Base-by-base conservation (phyloP, 1,139 yeast genomes). In the Debaryomycetaceae sp. region DNA sequence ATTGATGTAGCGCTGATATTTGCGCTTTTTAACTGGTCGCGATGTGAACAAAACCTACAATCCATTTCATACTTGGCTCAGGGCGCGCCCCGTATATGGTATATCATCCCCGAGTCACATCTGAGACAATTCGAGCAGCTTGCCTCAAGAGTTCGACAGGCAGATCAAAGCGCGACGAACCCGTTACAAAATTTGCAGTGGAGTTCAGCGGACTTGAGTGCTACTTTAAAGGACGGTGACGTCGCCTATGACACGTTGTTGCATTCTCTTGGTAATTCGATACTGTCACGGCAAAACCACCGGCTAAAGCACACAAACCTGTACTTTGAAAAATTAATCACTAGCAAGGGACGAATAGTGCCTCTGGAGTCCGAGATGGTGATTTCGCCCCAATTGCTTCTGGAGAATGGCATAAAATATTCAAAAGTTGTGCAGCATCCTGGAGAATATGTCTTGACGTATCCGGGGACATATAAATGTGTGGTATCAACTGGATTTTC, bases 31-130 rank as follows among this genome's bases (percentile, higher is more conserved):
- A 71, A 78, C 39, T 86, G 94, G 94, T 65, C 62, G 31, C 58
- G 71, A 31, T 92, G 80, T 43, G 95, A 83, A 41, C 90, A 79
- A 40, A 77, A 75, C 47, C 58, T 86, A 1, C 80, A 79, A 35
- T 56, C 70, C 7, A 60, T 73, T 16, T 78, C 77, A 45, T 81
- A 70, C 41, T 82, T 75, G 37, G 81, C 79, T 40, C 51, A 69
- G 31, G 94, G 94, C 6, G 77, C 77, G 4, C 55, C 68, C 16
- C 77, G 75, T 44, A 56, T 77, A n/a, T 81, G 94, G 93, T 82
- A 78, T 42, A 73, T 85, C 26, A 68, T 86, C 13, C 78, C 90
- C 0, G 85, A 81, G n/a, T 59, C 60, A 37, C 75, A 74, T 32
- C 73, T 77, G 29, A 70, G 58, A 6, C 68, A 67, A 35, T 82